phyloP scores from a whole-genome alignment of 352 stramenopile genomes.

The Phytophthora europaea region DNA sequence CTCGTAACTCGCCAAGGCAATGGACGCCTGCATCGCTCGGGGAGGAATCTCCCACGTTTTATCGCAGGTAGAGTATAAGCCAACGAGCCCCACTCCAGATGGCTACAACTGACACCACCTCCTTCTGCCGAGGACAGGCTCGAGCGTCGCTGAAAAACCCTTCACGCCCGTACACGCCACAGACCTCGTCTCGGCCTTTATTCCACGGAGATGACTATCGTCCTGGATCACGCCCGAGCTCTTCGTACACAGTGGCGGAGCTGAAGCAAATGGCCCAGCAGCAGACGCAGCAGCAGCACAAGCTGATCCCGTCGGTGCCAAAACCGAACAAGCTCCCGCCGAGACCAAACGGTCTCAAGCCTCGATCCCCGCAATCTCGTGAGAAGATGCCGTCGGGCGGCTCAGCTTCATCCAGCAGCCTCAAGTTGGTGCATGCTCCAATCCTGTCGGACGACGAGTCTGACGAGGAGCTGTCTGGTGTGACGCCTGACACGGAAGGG shows the following conservation, averaged over 20 bases:
- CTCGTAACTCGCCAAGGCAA: slow-evolving; percentile 18
- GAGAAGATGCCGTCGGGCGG: neutral
- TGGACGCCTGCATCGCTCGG: slow-evolving; percentile 82
- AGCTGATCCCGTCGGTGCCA: slow-evolving; percentile 19
- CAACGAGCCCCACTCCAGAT: neutral
- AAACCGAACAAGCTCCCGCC: slow-evolving; percentile 22
- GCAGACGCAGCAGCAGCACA: slow-evolving; percentile 19
- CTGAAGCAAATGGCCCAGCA: slow-evolving; percentile 50
- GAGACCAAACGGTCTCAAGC: slow-evolving; percentile 26
- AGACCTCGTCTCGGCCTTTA: slow-evolving; percentile 60
- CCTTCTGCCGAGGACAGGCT: slow-evolving; percentile 40
- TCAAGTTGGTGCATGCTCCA: slow-evolving; percentile 61
- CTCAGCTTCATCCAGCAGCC: slow-evolving; percentile 10
- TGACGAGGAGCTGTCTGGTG: slow-evolving; percentile 1
- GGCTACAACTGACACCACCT: neutral
- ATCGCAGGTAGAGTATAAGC: slow-evolving; percentile 50
- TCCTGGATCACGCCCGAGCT: slow-evolving; percentile 71
- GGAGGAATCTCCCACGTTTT: slow-evolving; percentile 85
- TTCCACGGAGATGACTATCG: slow-evolving; percentile 87
- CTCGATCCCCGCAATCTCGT: neutral
- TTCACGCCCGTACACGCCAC: slow-evolving; percentile 81
- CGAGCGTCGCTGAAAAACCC: slow-evolving; percentile 85
- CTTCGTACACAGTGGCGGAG: slow-evolving; percentile 65
- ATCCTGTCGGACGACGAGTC: slow-evolving; percentile 37
- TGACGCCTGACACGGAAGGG: neutral